phyloP scores from a whole-genome alignment of 257 asterid species.

The Rubia yunnanensis region DNA sequence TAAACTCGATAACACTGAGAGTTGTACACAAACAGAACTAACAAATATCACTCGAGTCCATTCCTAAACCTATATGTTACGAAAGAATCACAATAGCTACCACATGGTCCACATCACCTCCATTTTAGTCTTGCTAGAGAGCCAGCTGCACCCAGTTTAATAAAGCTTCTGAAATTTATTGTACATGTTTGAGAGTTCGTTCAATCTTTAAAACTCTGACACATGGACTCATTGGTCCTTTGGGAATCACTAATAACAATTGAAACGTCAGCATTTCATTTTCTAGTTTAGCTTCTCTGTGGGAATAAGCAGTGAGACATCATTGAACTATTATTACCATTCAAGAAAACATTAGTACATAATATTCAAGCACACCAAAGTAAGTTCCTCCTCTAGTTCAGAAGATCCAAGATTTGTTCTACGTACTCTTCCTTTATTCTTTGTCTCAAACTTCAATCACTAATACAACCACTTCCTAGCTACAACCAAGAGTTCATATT shows the following conservation, averaged over 20 bases:
- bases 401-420: not conserved
- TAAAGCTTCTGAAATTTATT: not conserved
- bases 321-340: not conserved
- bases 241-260: not conserved
- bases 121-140: not conserved
- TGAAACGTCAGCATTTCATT: not conserved
- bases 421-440: not conserved
- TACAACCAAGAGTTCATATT: not conserved
- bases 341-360: not conserved
- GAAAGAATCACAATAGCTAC: not conserved
- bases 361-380: not conserved
- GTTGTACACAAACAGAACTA: not conserved
- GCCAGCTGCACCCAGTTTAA: not conserved
- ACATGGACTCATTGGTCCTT: not conserved
- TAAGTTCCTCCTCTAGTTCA: not conserved
- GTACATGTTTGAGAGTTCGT: not conserved
- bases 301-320: not conserved
- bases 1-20: not conserved
- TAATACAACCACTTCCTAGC: not conserved
- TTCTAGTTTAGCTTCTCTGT: not conserved
- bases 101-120: not conserved
- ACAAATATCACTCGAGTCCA: not conserved
- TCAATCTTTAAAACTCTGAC: not conserved
- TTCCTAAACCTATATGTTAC: not conserved
- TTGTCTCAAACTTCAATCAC: not conserved